These are phyloP conservation scores for Coemansia sp. DNA, from an alignment of 192 early-diverging fungal species.

Conservation along the genomic window DNA sequence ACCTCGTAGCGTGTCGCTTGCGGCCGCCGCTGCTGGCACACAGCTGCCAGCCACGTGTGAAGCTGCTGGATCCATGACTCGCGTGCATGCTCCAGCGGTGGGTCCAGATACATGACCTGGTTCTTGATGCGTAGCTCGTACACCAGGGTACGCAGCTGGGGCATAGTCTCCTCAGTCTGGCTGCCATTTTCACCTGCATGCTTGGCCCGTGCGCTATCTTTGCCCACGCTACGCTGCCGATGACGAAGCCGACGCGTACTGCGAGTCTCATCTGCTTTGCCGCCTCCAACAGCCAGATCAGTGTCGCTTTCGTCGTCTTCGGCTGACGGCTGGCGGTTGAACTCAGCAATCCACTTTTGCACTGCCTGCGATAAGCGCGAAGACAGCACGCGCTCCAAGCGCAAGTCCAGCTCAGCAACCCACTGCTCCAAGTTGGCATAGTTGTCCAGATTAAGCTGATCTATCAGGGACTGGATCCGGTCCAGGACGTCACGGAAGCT, in stretches of 20 bases:
- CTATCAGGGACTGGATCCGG: slow-evolving; percentile 86
- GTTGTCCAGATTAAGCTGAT: slow-evolving; percentile 87
- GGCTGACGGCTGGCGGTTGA: slow-evolving; percentile 57
- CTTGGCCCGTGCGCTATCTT: background rate
- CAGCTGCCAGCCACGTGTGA: slow-evolving; percentile 87
- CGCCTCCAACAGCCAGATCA: no score
- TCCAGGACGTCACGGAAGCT: slow-evolving; percentile 69
- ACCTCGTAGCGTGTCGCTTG: slow-evolving; percentile 91
- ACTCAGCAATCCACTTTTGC: slow-evolving; percentile 69
- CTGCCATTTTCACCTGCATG: slow-evolving; percentile 27
- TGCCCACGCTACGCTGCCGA: slow-evolving; percentile 27
- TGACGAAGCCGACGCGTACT: slow-evolving; percentile 20
- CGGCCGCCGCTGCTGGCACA: slow-evolving; percentile 82
- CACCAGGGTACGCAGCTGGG: slow-evolving; percentile 66
- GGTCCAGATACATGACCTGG: slow-evolving; percentile 95
- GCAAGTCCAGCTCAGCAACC: slow-evolving; percentile 77
- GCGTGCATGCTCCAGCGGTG: slow-evolving; percentile 92
- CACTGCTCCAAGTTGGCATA: slow-evolving; percentile 93
- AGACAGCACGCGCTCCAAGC: slow-evolving; percentile 74
- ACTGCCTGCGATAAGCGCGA: slow-evolving; percentile 75
- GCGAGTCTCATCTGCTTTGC: slow-evolving; percentile 18
- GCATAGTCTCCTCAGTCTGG: slow-evolving; percentile 56
- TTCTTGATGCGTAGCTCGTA: slow-evolving; percentile 90
- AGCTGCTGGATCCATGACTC: slow-evolving; percentile 84
- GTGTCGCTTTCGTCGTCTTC: slow-evolving; percentile 44